phyloP scores from a whole-genome alignment of 768 basidiomycete species.

The Crucibulum laeve region DNA sequence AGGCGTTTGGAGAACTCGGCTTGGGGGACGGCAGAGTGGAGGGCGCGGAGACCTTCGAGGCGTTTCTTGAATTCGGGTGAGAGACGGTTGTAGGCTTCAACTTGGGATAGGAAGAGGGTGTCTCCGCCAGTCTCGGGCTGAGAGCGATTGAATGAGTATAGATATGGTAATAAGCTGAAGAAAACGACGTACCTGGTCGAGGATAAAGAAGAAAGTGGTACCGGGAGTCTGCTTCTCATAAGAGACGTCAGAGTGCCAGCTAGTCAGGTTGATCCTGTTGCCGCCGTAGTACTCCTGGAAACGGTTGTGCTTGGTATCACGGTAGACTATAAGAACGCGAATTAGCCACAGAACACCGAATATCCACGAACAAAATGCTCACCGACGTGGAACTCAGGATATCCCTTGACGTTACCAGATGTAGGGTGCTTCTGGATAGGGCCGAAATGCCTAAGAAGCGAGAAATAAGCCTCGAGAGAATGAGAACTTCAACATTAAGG shows the following conservation, averaged over 20 bases:
- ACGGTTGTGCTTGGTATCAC: conserved; percentile 37
- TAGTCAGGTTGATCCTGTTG: conserved; percentile 35
- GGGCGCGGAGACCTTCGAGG: conserved; percentile 51
- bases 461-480: background rate
- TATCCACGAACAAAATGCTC: conserved; percentile 9
- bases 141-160: background rate
- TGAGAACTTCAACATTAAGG: background rate
- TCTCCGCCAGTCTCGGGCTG: conserved; percentile 43
- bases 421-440: conserved; percentile 43
- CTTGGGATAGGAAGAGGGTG: conserved; percentile 53
- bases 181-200: conserved; percentile 31
- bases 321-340: conserved; percentile 34
- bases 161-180: too few species aligned
- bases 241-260: conserved; percentile 57
- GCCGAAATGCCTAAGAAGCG: conserved; percentile 32
- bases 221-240: conserved; percentile 54
- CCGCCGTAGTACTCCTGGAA: conserved; percentile 39
- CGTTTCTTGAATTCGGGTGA: conserved; percentile 53
- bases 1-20: conserved; percentile 38
- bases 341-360: background rate
- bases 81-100: conserved; percentile 56
- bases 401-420: conserved; percentile 49
- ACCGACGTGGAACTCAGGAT: conserved; percentile 58
- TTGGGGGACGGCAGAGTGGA: conserved; percentile 53
- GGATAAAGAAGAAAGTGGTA: conserved; percentile 54